These are phyloP conservation scores for Cladosporium sp. DNA, from an alignment of 2,329 filamentous ascomycete species.

Conservation along the genomic window DNA sequence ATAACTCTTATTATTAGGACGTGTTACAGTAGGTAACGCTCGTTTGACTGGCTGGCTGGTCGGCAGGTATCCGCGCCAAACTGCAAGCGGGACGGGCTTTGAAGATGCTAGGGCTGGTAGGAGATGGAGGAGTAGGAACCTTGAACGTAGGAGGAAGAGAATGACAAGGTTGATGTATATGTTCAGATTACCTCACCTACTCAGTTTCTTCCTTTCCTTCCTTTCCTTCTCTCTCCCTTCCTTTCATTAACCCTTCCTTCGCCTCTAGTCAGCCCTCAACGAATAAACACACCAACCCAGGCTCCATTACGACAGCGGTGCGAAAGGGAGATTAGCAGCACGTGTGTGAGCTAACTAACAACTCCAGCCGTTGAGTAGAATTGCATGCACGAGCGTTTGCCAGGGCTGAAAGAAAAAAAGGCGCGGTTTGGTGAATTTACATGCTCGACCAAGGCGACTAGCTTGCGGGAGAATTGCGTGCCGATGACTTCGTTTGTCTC, in stretches of 20 bases:
- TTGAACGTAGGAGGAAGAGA: too few relatives aligned
- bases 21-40: too few relatives aligned
- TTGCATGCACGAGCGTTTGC: constrained; percentile 6
- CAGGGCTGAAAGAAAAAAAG: background rate
- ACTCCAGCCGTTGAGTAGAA: background rate
- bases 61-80: background rate
- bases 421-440: background rate
- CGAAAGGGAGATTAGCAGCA: constrained; percentile 3
- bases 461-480: background rate
- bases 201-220: too few relatives aligned
- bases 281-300: too few relatives aligned
- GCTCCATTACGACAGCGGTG: background rate
- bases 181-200: too few relatives aligned
- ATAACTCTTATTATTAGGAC: too few relatives aligned
- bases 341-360: too few relatives aligned
- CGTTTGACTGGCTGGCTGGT: too few relatives aligned
- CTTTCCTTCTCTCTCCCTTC: too few relatives aligned
- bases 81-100: background rate
- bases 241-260: too few relatives aligned
- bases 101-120: background rate
- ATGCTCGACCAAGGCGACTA: background rate
- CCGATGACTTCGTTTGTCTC: constrained; percentile 5
- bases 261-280: too few relatives aligned
- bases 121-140: background rate
- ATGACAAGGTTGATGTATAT: too few relatives aligned